Evolutionary conservation across 352 stramenopile genomes (phyloP).

Genomic region (Globisporangium acanthophoron): DNA sequence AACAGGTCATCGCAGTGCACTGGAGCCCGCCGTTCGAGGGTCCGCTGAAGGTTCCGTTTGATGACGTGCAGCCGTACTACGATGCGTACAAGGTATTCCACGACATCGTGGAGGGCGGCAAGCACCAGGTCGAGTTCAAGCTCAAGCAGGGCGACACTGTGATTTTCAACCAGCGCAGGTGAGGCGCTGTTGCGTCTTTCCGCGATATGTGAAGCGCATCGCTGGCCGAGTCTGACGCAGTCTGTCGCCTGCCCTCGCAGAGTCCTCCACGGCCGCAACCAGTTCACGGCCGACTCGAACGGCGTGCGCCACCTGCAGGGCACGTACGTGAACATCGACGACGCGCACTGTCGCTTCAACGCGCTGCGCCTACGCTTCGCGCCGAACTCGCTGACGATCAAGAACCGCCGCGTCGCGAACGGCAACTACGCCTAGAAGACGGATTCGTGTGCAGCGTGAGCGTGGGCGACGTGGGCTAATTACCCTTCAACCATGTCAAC

Average conservation of each 20-base stretch:
- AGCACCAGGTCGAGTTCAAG: slow-evolving; percentile 71
- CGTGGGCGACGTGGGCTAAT: too few relatives aligned
- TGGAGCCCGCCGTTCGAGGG: slow-evolving; percentile 95
- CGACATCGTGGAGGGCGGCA: slow-evolving; percentile 69
- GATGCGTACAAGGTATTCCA: slow-evolving; percentile 79
- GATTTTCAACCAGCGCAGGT: slow-evolving; percentile 83
- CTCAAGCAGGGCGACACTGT: slow-evolving; percentile 76
- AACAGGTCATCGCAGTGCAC: slow-evolving; percentile 83
- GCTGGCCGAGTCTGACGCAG: too few relatives aligned
- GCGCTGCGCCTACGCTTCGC: slow-evolving; percentile 57
- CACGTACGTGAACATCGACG: slow-evolving; percentile 87
- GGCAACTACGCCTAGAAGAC: slow-evolving; percentile 55
- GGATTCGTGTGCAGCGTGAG: background rate
- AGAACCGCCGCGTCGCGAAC: slow-evolving; percentile 68
- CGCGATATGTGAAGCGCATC: background rate
- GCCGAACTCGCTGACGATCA: slow-evolving; percentile 25
- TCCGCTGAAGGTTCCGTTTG: slow-evolving; percentile 74
- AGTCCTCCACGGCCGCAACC: slow-evolving; percentile 73
- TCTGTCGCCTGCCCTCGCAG: slow-evolving; percentile 8
- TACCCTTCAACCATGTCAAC: too few relatives aligned
- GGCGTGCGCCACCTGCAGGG: slow-evolving; percentile 78
- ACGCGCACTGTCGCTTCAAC: slow-evolving; percentile 82
- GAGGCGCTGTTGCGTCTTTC: background rate
- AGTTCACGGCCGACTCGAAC: slow-evolving; percentile 63
- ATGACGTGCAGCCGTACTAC: slow-evolving; percentile 75